phyloP scores from a whole-genome alignment of 176 grass and related monocot species.

The Carex cristatella region DNA sequence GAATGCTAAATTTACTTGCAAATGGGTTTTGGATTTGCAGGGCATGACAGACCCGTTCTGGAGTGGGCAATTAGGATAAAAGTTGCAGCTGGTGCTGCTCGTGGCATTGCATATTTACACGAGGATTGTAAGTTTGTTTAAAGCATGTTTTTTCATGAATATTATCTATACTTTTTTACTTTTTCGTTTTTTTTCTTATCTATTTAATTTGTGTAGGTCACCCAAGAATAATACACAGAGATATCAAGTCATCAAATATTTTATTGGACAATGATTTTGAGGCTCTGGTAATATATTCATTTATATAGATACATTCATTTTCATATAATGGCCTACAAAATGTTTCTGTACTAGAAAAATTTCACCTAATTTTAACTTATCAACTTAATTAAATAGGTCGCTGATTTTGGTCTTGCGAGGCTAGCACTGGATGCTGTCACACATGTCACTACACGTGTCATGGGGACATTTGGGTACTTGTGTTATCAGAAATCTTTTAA shows the following conservation, averaged over 20 bases:
- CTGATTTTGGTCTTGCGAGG: conserved; percentile 93
- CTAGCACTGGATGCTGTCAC: conserved; percentile 77
- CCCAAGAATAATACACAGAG: conserved; percentile 88
- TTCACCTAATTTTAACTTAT: not conserved
- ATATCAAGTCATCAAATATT: conserved; percentile 99
- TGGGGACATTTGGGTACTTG: conserved; percentile 94
- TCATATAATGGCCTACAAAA: not conserved
- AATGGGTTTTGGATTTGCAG: conserved; percentile 25
- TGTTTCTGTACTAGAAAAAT: not conserved
- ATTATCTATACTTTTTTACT: not conserved
- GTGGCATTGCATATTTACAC: conserved; percentile 84
- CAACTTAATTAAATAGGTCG: conserved; percentile 43
- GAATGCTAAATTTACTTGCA: not conserved
- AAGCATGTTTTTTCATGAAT: not conserved
- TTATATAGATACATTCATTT: not conserved
- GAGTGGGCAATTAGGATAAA: conserved; percentile 70
- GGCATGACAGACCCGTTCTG: conserved; percentile 45
- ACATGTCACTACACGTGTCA: conserved; percentile 90
- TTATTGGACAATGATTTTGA: conserved; percentile 86
- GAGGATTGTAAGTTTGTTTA: conserved; percentile 76
- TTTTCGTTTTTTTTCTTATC: not conserved
- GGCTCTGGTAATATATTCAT: conserved; percentile 51
- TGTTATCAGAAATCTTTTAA: not conserved
- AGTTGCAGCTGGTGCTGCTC: conserved; percentile 75
- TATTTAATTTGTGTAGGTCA: conserved; percentile 48